Conservation (phyloP, 371 early-diverging fungal species). For the Actinomortierella ambigua region DNA sequence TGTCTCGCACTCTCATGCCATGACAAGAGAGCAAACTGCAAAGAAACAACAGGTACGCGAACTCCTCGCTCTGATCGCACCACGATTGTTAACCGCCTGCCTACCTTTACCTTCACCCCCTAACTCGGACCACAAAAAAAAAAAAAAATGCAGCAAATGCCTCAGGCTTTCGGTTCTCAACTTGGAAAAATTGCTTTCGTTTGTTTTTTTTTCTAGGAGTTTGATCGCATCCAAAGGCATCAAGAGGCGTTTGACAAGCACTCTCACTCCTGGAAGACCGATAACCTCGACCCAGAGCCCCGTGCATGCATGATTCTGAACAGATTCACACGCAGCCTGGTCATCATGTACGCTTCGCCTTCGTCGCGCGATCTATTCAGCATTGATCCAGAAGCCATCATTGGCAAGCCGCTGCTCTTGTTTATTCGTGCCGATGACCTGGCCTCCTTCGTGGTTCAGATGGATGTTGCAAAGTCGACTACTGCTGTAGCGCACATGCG, state of each 20-base stretch:
- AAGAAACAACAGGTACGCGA: too few relatives aligned
- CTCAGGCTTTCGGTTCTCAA: too few relatives aligned
- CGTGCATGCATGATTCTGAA: conserved; percentile 45
- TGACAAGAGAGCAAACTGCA: too few relatives aligned
- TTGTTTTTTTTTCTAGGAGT: conserved; percentile 19
- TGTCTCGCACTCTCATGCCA: too few relatives aligned
- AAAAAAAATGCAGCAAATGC: too few relatives aligned
- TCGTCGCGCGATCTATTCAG: conserved; percentile 28
- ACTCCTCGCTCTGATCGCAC: too few relatives aligned
- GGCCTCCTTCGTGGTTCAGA: conserved; percentile 29
- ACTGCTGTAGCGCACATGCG: conserved; percentile 39
- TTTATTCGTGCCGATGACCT: conserved; percentile 40
- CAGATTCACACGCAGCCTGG: conserved; percentile 28
- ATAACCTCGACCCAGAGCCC: conserved; percentile 30
- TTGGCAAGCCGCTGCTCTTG: conserved; percentile 31
- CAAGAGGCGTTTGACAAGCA: conserved; percentile 22
- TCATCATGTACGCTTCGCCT: conserved; percentile 39
- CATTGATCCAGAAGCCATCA: conserved; percentile 13
- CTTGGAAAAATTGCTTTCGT: not conserved
- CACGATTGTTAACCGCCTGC: too few relatives aligned
- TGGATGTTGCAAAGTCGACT: conserved; percentile 35
- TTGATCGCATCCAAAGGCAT: conserved; percentile 33
- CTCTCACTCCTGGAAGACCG: conserved; percentile 27
- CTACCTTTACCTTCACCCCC: too few relatives aligned
- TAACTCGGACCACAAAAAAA: too few relatives aligned